Evolutionary conservation across 1,284 basidiomycete species (phyloP).

Genomic region (Microbotryomycetes sp.): DNA sequence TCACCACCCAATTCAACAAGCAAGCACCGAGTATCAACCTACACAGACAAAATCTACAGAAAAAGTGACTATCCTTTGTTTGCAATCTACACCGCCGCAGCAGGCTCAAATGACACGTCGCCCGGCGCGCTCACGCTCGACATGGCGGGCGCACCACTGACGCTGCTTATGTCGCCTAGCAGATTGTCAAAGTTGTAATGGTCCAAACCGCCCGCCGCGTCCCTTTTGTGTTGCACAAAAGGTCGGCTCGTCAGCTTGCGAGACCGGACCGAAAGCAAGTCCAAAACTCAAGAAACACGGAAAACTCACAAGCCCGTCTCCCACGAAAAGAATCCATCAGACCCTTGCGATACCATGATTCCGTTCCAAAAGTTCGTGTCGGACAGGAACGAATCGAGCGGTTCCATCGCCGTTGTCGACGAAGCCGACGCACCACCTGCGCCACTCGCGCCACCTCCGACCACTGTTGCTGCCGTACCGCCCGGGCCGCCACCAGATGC

Average conservation of each 20-base stretch:
- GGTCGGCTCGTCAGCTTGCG: not conserved
- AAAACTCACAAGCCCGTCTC: not conserved
- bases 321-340: conserved; percentile 18
- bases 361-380: conserved; percentile 18
- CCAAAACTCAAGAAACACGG: not conserved
- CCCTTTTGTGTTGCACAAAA: not conserved
- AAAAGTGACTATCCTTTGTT: too few species aligned
- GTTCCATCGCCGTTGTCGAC: not conserved
- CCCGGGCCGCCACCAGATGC: not conserved
- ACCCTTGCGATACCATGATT: conserved; percentile 3
- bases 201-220: not conserved
- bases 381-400: conserved; percentile 8
- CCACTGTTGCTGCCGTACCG: not conserved
- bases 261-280: not conserved
- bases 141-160: too few species aligned
- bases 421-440: not conserved
- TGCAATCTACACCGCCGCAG: too few species aligned
- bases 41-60: too few species aligned
- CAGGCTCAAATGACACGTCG: too few species aligned
- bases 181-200: not conserved
- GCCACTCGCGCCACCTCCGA: not conserved
- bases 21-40: too few species aligned
- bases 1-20: too few species aligned
- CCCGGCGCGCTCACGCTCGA: too few species aligned
- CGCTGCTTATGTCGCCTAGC: too few species aligned